phyloP scores from a whole-genome alignment of 2,329 filamentous ascomycete species.

The Phialocephala sp. region DNA sequence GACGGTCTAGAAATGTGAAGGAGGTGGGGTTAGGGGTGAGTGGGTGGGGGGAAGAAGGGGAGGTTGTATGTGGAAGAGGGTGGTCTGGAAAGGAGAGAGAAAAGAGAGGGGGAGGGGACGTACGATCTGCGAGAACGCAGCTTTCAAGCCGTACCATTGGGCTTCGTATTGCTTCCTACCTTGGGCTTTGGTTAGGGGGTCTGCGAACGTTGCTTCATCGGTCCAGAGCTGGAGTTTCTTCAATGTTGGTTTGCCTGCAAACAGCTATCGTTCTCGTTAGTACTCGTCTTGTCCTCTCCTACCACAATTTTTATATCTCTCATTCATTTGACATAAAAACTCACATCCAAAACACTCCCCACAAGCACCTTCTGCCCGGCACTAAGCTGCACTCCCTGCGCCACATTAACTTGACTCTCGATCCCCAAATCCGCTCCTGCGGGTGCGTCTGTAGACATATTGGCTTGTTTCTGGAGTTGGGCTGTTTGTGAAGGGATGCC shows the following conservation, averaged over 20 bases:
- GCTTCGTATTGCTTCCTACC: slow-evolving; percentile 58
- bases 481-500: slow-evolving; percentile 41
- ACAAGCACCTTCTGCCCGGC: slow-evolving; percentile 59
- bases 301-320: too few species aligned
- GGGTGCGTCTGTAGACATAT: slow-evolving; percentile 10
- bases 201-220: slow-evolving; percentile 61
- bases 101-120: too few species aligned
- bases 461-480: slow-evolving; percentile 18
- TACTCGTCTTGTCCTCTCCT: too few species aligned
- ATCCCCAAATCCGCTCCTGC: slow-evolving; percentile 43
- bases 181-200: slow-evolving; percentile 62
- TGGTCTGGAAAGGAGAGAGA: too few species aligned
- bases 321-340: too few species aligned
- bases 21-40: too few species aligned
- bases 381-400: slow-evolving; percentile 55
- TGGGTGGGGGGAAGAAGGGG: too few species aligned
- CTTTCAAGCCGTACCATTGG: slow-evolving; percentile 63
- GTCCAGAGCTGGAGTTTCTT: slow-evolving; percentile 65
- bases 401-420: slow-evolving; percentile 59
- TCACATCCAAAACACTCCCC: slow-evolving; percentile 61
- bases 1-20: too few species aligned
- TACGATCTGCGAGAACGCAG: slow-evolving; percentile 63
- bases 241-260: slow-evolving; percentile 63
- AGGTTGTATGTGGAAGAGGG: too few species aligned
- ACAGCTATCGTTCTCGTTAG: slow-evolving; percentile 50